These are phyloP conservation scores for Byssoonygena ceratinophila DNA, from an alignment of 2,329 filamentous ascomycete genomes.

Conservation along the genomic window DNA sequence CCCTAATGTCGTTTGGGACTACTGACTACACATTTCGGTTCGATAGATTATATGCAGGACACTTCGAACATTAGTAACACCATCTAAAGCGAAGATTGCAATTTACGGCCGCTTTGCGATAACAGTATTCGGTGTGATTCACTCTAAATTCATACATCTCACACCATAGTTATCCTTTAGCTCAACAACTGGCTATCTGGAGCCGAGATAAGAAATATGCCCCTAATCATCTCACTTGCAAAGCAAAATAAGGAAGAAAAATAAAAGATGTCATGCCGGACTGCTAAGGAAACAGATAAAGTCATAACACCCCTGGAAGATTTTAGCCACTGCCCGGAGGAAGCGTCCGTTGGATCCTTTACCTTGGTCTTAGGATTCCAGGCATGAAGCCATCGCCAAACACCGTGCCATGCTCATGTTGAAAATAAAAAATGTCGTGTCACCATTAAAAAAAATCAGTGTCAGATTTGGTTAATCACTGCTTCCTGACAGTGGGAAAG, in stretches of 20 bases:
- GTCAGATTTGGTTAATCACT: conserved; percentile 1
- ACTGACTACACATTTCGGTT: too few species aligned
- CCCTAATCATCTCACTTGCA: neutral
- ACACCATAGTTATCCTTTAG: neutral
- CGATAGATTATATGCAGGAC: too few species aligned
- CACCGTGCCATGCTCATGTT: conserved; percentile 10
- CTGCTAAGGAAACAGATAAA: neutral
- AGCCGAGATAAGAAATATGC: neutral
- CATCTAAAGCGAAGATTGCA: too few species aligned
- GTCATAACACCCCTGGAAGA: neutral
- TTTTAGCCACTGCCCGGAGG: conserved; percentile 1
- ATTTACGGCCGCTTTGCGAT: too few species aligned
- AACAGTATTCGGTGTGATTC: too few species aligned
- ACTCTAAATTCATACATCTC: too few species aligned
- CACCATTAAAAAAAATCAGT: conserved; percentile 7
- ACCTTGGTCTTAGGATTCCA: conserved; percentile 3
- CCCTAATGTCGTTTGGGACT: too few species aligned
- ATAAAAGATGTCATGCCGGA: neutral
- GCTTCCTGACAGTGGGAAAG: conserved; percentile 9
- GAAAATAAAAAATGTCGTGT: conserved; percentile 7
- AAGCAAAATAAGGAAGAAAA: neutral
- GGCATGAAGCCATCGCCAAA: conserved; percentile 2
- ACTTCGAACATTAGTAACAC: too few species aligned
- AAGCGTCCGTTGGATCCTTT: neutral
- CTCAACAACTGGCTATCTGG: neutral